These are phyloP conservation scores for Tricholoma flavovirens DNA, from an alignment of 768 basidiomycete species.

Conservation along the genomic window DNA sequence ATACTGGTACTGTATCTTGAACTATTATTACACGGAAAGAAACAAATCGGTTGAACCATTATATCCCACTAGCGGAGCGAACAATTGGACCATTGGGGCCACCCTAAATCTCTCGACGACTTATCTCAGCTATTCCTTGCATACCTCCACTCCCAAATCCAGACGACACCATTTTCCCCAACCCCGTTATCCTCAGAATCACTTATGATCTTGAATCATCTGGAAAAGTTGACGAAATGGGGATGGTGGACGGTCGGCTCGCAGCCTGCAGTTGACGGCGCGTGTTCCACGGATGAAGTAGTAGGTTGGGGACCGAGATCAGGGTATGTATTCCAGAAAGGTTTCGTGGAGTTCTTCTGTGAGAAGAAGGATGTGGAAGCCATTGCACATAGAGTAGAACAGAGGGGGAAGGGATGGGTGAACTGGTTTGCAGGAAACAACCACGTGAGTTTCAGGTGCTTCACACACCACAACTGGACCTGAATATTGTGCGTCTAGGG, in stretches of 20 bases:
- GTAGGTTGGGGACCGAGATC: slow-evolving; percentile 92
- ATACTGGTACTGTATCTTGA: slow-evolving; percentile 40
- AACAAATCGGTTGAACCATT: neutral
- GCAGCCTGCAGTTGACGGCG: slow-evolving; percentile 89
- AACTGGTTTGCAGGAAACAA: slow-evolving; percentile 84
- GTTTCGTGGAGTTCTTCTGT: slow-evolving; percentile 95
- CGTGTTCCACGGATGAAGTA: slow-evolving; percentile 62
- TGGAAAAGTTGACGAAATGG: slow-evolving; percentile 67
- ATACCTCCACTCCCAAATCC: slow-evolving; percentile 68
- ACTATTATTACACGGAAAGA: neutral
- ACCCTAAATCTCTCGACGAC: slow-evolving; percentile 58
- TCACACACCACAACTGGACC: neutral
- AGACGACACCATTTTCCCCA: slow-evolving; percentile 85
- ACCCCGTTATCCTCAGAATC: slow-evolving; percentile 81
- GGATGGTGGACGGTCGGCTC: slow-evolving; percentile 98
- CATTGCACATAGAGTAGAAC: slow-evolving; percentile 53
- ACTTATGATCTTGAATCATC: slow-evolving; percentile 65
- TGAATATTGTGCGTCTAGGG: slow-evolving; percentile 42
- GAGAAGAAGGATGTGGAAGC: slow-evolving; percentile 49
- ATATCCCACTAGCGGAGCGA: slow-evolving; percentile 45
- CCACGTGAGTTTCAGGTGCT: slow-evolving; percentile 41
- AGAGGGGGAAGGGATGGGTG: slow-evolving; percentile 57
- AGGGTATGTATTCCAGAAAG: slow-evolving; percentile 96
- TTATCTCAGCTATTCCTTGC: slow-evolving; percentile 75
- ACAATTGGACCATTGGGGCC: slow-evolving; percentile 69